phyloP scores from a whole-genome alignment of 2,329 filamentous ascomycete species.

The Neofusicoccum laricinum region DNA sequence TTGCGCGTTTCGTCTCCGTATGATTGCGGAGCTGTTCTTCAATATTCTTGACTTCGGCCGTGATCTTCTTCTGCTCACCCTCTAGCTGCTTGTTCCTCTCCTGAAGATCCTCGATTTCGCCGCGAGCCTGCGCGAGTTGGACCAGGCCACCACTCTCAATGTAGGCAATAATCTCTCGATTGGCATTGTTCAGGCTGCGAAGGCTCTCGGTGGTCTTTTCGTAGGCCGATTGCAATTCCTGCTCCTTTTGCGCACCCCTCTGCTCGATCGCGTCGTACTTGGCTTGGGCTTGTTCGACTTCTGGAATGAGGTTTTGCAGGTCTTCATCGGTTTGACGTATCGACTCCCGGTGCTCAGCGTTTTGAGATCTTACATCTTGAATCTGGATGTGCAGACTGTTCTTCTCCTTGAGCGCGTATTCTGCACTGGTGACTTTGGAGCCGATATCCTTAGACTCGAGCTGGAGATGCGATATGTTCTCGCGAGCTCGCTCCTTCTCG shows the following conservation, averaged over 20 bases:
- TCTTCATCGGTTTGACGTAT: conserved; percentile 71
- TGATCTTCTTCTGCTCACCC: conserved; percentile 64
- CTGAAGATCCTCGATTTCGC: conserved; percentile 67
- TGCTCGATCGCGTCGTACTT: conserved; percentile 74
- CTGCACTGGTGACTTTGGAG: conserved; percentile 67
- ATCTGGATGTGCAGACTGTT: conserved; percentile 67
- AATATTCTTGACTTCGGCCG: conserved; percentile 70
- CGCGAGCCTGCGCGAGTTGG: conserved; percentile 67
- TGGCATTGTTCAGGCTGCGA: conserved; percentile 72
- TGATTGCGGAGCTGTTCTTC: conserved; percentile 75
- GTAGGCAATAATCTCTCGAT: conserved; percentile 77
- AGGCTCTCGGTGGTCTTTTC: conserved; percentile 71
- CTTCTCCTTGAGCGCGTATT: conserved; percentile 79
- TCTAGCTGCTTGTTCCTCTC: conserved; percentile 64
- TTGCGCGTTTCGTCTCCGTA: conserved; percentile 79
- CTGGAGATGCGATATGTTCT: conserved; percentile 68
- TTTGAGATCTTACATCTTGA: conserved; percentile 68
- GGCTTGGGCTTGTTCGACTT: conserved; percentile 71
- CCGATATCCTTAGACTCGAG: conserved; percentile 72
- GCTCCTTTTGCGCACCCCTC: conserved; percentile 69
- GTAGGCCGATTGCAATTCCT: conserved; percentile 67
- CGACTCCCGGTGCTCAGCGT: conserved; percentile 63
- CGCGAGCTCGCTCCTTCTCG: conserved; percentile 70
- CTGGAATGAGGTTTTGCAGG: conserved; percentile 69
- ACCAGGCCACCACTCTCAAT: conserved; percentile 69